phyloP scores from a whole-genome alignment of 805 yeast species.

The Ogataea glucozyma region DNA sequence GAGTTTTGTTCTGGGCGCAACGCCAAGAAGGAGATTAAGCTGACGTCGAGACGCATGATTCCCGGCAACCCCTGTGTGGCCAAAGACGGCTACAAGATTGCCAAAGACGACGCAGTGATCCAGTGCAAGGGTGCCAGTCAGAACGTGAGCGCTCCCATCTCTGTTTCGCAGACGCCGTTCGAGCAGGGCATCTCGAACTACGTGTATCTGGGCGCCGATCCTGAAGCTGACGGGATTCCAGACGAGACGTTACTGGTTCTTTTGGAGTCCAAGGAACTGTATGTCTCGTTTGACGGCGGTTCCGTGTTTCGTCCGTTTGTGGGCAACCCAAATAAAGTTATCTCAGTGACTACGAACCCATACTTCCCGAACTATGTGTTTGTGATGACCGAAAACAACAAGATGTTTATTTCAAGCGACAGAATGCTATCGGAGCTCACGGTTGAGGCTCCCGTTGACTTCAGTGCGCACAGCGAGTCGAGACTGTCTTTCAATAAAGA shows the following conservation, averaged over 20 bases:
- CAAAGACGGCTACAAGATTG: conserved; percentile 23
- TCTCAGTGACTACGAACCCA: conserved; percentile 63
- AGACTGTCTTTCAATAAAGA: conserved; percentile 64
- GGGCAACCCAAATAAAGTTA: conserved; percentile 40
- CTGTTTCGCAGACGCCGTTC: conserved; percentile 43
- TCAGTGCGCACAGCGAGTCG: conserved; percentile 37
- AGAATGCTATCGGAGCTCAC: conserved; percentile 61
- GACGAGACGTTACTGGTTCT: conserved; percentile 68
- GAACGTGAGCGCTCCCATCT: conserved; percentile 32
- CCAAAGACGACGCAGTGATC: conserved; percentile 31
- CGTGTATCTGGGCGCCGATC: conserved; percentile 58
- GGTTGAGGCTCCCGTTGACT: conserved; percentile 51
- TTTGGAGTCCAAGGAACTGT: conserved; percentile 53
- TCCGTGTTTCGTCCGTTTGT: conserved; percentile 39
- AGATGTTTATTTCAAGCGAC: conserved; percentile 61
- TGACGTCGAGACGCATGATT: conserved; percentile 28
- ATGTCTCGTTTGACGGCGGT: conserved; percentile 75
- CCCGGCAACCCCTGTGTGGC: conserved; percentile 31
- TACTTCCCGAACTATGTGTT: conserved; percentile 57
- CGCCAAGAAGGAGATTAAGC: conserved; percentile 19
- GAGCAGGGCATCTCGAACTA: conserved; percentile 56
- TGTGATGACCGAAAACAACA: conserved; percentile 49
- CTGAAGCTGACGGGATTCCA: conserved; percentile 35
- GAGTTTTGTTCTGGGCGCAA: conserved; percentile 26
- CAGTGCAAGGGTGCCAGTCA: conserved; percentile 37